These are phyloP conservation scores for Gossypium turneri DNA, from an alignment of 345 rosid species.

Conservation along the genomic window DNA sequence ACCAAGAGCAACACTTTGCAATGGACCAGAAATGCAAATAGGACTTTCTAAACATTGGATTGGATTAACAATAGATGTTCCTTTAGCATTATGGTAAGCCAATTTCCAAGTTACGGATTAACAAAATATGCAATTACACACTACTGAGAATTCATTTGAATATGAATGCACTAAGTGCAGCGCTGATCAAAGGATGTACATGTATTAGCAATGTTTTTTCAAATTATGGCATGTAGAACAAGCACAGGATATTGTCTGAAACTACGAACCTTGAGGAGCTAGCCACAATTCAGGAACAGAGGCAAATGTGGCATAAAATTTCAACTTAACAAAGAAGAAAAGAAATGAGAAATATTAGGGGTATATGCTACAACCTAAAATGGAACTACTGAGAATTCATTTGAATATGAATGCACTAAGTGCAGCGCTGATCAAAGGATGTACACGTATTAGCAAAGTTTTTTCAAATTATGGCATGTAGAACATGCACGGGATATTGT, in stretches of 20 bases:
- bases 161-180: background rate
- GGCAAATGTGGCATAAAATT: background rate
- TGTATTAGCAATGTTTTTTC: background rate
- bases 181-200: background rate
- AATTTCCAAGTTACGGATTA: too few species aligned
- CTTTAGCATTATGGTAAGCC: background rate
- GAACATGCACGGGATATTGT: background rate
- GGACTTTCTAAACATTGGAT: background rate
- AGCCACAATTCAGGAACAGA: background rate
- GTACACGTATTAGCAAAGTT: background rate
- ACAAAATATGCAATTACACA: background rate
- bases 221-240: background rate
- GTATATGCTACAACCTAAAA: background rate
- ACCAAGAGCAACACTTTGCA: background rate
- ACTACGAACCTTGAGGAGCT: background rate
- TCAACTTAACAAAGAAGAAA: background rate
- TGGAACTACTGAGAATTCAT: background rate
- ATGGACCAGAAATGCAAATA: conserved; percentile 4
- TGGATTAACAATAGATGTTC: background rate
- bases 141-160: background rate
- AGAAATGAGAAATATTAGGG: background rate
- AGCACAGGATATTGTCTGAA: background rate
- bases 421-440: background rate
- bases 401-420: background rate
- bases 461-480: background rate